These are phyloP conservation scores for Conringia planisiliqua DNA, from an alignment of 345 rosid species.

Conservation along the genomic window DNA sequence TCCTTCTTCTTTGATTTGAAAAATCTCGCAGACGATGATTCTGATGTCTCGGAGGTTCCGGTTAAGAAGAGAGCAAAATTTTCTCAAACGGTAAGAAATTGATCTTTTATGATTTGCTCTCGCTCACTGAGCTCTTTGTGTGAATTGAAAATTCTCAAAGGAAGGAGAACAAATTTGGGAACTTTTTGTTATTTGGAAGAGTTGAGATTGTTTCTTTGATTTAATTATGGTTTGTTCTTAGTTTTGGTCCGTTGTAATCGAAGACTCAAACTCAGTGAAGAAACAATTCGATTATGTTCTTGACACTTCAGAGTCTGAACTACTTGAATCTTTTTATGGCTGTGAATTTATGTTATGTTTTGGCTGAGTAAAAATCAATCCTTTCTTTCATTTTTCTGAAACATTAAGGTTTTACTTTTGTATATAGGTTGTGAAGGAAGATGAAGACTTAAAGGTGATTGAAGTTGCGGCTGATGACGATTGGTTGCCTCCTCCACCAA, in stretches of 20 bases:
- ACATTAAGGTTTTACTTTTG: neutral
- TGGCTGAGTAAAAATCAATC: neutral
- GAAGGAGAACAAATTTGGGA: neutral
- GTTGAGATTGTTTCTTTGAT: neutral
- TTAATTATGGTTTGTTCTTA: neutral
- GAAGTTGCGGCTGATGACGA: constrained; percentile 53
- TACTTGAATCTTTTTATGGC: neutral
- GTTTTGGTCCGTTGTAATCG: neutral
- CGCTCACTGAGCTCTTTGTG: neutral
- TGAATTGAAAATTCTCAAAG: neutral
- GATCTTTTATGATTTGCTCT: constrained; percentile 4
- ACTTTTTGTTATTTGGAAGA: neutral
- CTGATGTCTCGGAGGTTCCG: constrained; percentile 22
- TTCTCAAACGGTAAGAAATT: constrained; percentile 3
- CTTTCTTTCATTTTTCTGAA: neutral
- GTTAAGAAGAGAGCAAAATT: constrained; percentile 14
- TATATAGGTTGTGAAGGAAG: constrained; percentile 25
- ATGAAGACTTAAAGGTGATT: constrained; percentile 38
- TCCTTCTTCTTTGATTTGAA: neutral
- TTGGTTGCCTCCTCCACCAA: constrained; percentile 73
- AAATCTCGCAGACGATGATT: constrained; percentile 29
- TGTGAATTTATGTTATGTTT: neutral
- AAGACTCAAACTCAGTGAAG: neutral
- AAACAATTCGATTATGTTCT: neutral
- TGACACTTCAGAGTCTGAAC: neutral